Evolutionary conservation across 2,329 filamentous ascomycete species (phyloP).

Genomic region (Trichoderma asperellum): DNA sequence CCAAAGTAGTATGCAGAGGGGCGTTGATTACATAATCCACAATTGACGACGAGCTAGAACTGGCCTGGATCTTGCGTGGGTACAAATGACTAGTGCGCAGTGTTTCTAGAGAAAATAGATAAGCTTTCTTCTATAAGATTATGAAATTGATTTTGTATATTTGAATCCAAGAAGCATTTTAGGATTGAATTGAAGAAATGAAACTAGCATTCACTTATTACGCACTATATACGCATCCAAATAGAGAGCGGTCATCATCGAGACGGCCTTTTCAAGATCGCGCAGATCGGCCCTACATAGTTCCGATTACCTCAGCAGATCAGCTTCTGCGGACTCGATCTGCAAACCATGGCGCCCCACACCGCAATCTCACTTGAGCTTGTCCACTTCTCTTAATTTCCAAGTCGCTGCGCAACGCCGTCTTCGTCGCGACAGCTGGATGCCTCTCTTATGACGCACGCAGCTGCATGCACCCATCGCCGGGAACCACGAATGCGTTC

Average conservation of each 20-base stretch:
- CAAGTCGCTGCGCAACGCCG: background rate
- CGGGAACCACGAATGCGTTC: background rate
- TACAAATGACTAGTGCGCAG: background rate
- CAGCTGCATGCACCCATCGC: background rate
- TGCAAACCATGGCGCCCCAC: slow-evolving; percentile 18
- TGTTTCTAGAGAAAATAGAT: background rate
- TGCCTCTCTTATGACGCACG: background rate
- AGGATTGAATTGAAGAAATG: background rate
- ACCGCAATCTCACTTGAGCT: slow-evolving; percentile 21
- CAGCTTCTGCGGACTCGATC: slow-evolving; percentile 21
- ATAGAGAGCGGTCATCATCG: no score
- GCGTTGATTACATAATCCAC: slow-evolving; percentile 14
- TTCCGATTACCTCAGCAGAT: slow-evolving; percentile 17
- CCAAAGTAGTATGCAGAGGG: slow-evolving; percentile 1
- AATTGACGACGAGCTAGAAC: background rate
- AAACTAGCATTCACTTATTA: background rate
- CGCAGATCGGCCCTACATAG: slow-evolving; percentile 20
- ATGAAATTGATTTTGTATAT: background rate
- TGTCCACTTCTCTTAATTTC: background rate
- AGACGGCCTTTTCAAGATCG: background rate
- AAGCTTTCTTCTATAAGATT: background rate
- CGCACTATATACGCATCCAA: background rate
- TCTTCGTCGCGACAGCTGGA: background rate
- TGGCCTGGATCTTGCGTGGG: background rate
- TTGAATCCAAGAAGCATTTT: background rate